Base-by-base conservation (phyloP, 768 basidiomycete species). In the Phanerochaete carnosa region DNA sequence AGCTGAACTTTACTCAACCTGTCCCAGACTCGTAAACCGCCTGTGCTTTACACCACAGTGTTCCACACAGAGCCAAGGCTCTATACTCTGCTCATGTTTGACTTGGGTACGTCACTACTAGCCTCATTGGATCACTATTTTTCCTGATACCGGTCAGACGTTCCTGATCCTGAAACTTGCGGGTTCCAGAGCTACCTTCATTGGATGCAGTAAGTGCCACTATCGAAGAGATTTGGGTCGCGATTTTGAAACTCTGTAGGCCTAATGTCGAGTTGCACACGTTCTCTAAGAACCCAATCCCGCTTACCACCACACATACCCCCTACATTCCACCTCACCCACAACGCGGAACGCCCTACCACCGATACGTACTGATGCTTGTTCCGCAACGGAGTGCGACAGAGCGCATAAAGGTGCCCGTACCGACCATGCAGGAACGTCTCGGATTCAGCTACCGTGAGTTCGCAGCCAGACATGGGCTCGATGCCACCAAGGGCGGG, bases 301-400 rank as follows among this genome's bases (percentile, higher is more conserved):
- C 84, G 55, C 65, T 74, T 2, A 68, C 78, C 37, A 68, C 80
- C 63, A 72, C 78, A 1, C 89, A 91, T 70, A 90, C 89, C 6
- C 75, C 76, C 26, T 98, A 95, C 73, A 78, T 95, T 64, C 91
- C 96, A 5, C 97, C 95, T 3, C 94, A 97, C 65, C 96, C 96
- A 2, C 90, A 94, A 70, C 83, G 83, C 37, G 94, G 95, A 53
- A 89, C 94, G 12, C 85, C 86, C 0, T 94, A 92, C 74, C 96
- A 99, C 74, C 93, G 96, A 62, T 97, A 96, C 72, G 83, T 86
- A 9, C 65, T 89, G 46, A 76, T 96, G 29, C 76, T 96, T 29
- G 79, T 95, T 50, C 87, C 85, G 11, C 94, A 96, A 66, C 78
- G 83, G 32, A 74, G 79, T 11, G 65, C 71, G 0, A 64, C 64